phyloP scores from a whole-genome alignment of 1,284 basidiomycete genomes.

The Leccinum insigne region DNA sequence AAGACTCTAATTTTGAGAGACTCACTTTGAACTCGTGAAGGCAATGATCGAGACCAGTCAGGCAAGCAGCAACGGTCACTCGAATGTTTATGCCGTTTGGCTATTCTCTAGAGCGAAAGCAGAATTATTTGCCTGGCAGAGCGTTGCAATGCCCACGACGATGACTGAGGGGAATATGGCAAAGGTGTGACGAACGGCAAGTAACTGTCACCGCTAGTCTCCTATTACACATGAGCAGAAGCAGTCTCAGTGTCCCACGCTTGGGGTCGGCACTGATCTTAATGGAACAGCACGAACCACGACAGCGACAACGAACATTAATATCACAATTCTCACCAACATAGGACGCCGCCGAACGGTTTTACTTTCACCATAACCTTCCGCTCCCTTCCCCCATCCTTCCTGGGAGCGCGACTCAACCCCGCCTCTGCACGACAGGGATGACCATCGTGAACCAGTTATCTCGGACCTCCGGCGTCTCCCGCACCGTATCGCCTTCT shows the following conservation, averaged over 20 bases:
- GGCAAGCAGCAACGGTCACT: neutral
- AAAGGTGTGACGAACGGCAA: neutral
- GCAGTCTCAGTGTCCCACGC: too few species aligned
- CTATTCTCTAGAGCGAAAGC: neutral
- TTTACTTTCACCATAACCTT: neutral
- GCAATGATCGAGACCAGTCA: neutral
- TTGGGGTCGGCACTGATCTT: too few species aligned
- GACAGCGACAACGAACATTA: too few species aligned
- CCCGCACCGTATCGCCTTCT: neutral
- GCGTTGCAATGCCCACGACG: too few species aligned
- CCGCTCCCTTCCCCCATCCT: neutral
- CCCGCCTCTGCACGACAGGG: neutral
- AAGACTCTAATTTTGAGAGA: neutral
- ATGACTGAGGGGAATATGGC: too few species aligned
- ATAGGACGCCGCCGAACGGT: neutral
- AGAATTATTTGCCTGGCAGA: neutral
- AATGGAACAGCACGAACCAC: too few species aligned
- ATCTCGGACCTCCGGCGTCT: neutral
- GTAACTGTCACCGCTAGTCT: neutral
- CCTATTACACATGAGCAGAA: too few species aligned
- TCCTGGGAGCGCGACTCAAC: neutral
- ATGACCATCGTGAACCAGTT: neutral
- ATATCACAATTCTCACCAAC: too few species aligned
- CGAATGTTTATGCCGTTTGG: neutral
- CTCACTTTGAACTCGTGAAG: neutral